A percentile compares a stretch with the other conserved stretches of the same genome.
Conservation (phyloP, 192 early-diverging fungal genomes). For the Thamnidium elegans region DNA sequence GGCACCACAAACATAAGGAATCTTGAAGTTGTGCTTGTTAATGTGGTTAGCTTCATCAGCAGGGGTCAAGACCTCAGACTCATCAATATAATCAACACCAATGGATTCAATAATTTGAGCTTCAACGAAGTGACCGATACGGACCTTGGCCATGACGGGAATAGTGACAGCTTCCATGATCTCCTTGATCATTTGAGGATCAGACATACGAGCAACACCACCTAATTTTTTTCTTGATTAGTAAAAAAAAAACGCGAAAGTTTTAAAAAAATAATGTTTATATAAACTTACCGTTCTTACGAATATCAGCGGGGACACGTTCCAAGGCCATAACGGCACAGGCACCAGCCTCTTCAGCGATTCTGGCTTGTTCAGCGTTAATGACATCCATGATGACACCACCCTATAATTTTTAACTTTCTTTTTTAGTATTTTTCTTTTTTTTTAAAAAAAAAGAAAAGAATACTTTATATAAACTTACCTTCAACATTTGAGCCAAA, state of each 20-base stretch:
- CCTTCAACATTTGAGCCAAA: conserved; percentile 97
- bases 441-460: neutral
- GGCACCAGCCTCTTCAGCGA: conserved; percentile 96
- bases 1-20: conserved; percentile 96
- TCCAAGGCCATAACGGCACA: conserved; percentile 97
- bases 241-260: neutral
- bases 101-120: conserved; percentile 89
- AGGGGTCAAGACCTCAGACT: conserved; percentile 92
- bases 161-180: conserved; percentile 95
- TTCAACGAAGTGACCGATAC: conserved; percentile 99
- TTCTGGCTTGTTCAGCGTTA: conserved; percentile 95
- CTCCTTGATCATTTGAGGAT: conserved; percentile 95
- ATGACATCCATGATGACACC: conserved; percentile 99
- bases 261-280: no score
- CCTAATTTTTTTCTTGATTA: conserved; percentile 39
- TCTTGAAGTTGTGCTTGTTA: conserved; percentile 87
- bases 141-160: conserved; percentile 98
- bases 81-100: conserved; percentile 96
- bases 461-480: conserved; percentile 31
- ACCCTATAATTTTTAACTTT: conserved; percentile 54
- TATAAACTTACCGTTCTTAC: conserved; percentile 73
- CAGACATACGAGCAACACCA: conserved; percentile 97
- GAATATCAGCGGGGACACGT: conserved; percentile 98
- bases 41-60: conserved; percentile 97
- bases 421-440: neutral